These are phyloP conservation scores for Ceratorhiza oryzae-sativae DNA, from an alignment of 1,284 basidiomycete species.

Conservation along the genomic window DNA sequence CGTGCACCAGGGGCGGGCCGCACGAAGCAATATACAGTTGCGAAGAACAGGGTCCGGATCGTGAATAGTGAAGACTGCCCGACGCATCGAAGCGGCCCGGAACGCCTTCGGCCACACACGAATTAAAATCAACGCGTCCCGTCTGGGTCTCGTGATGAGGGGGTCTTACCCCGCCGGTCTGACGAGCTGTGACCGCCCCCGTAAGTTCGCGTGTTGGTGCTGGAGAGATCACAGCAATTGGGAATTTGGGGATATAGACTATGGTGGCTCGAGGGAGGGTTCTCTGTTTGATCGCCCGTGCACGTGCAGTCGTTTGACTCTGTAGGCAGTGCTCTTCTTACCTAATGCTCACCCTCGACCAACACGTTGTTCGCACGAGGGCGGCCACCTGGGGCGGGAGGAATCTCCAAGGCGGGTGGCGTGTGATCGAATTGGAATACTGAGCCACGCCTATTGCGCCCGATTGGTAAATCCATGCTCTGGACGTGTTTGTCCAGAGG, in stretches of 20 bases:
- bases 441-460: conserved; percentile 5
- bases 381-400: background rate
- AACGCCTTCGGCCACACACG: background rate
- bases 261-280: conserved; percentile 21
- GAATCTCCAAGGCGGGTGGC: conserved; percentile 18
- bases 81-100: conserved; percentile 8
- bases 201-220: background rate
- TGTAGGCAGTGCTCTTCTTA: conserved; percentile 5
- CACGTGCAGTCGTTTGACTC: conserved; percentile 25
- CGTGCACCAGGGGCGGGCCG: conserved; percentile 37
- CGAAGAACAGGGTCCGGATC: background rate
- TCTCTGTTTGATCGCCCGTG: conserved; percentile 36
- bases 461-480: background rate
- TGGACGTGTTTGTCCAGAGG: background rate
- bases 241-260: too few species aligned
- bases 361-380: conserved; percentile 37
- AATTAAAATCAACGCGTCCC: conserved; percentile 30
- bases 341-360: conserved; percentile 2
- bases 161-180: conserved; percentile 4
- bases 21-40: conserved; percentile 27
- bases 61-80: conserved; percentile 5
- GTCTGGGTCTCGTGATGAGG: background rate
- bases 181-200: background rate
- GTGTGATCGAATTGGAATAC: conserved; percentile 14
- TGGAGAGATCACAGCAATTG: too few species aligned